Evolutionary conservation across 2,329 filamentous ascomycete species (phyloP).

Genomic region (Hypoxylon sp.): DNA sequence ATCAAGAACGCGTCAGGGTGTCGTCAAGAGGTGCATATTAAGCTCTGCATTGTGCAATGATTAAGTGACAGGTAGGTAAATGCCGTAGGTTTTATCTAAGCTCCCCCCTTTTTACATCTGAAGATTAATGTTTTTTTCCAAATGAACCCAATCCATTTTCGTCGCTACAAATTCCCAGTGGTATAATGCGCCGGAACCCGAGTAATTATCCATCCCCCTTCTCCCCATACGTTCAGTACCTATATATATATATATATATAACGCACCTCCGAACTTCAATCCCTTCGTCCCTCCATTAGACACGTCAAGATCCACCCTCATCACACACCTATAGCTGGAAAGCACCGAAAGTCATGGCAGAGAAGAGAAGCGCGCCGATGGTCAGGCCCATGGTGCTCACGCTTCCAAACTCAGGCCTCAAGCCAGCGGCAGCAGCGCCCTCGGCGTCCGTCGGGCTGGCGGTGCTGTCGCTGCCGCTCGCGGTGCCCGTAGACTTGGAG

Average conservation of each 20-base stretch:
- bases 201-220: background rate
- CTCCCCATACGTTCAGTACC: too few relatives aligned
- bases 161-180: slow-evolving; percentile 15
- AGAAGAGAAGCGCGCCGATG: slow-evolving; percentile 50
- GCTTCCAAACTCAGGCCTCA: slow-evolving; percentile 32
- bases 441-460: slow-evolving; percentile 26
- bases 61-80: too few relatives aligned
- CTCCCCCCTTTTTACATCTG: background rate
- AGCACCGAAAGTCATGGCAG: slow-evolving; percentile 45
- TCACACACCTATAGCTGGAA: slow-evolving; percentile 39
- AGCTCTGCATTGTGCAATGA: slow-evolving; percentile 16
- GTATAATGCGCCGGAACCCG: slow-evolving; percentile 26
- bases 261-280: too few relatives aligned
- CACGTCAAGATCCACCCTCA: too few relatives aligned
- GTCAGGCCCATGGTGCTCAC: slow-evolving; percentile 47
- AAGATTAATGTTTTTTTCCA: slow-evolving; percentile 1
- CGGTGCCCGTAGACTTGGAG: slow-evolving; percentile 8
- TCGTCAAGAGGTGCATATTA: background rate
- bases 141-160: background rate
- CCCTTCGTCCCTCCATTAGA: background rate
- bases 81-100: too few relatives aligned
- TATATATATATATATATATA: too few relatives aligned
- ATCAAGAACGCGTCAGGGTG: background rate
- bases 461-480: slow-evolving; percentile 16
- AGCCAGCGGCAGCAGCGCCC: slow-evolving; percentile 35